Evolutionary conservation across 768 basidiomycete species (phyloP).

Genomic region (Mycena metata): DNA sequence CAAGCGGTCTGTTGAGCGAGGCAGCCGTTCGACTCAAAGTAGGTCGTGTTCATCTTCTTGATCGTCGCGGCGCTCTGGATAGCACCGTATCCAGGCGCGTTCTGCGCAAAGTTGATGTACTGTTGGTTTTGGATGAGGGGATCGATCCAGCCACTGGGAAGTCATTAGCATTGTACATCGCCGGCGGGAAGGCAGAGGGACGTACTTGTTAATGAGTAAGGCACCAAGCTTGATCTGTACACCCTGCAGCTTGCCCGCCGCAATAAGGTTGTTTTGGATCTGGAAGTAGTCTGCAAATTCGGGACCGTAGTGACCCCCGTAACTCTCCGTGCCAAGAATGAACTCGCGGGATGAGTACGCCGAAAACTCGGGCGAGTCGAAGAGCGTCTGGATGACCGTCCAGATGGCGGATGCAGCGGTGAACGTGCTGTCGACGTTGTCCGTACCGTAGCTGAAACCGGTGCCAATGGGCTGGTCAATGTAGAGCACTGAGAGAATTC

Average conservation of each 20-base stretch:
- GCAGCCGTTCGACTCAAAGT: conserved; percentile 64
- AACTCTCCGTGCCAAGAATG: conserved; percentile 75
- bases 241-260: conserved; percentile 58
- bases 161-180: background rate
- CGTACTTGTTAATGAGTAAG: conserved; percentile 75
- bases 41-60: conserved; percentile 59
- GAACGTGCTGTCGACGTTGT: conserved; percentile 67
- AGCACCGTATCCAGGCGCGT: conserved; percentile 77
- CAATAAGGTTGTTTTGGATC: conserved; percentile 68
- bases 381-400: conserved; percentile 72
- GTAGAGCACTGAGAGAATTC: conserved; percentile 65
- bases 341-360: conserved; percentile 71
- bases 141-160: conserved; percentile 72
- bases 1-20: conserved; percentile 68
- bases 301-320: conserved; percentile 78
- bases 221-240: conserved; percentile 67
- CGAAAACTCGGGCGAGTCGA: conserved; percentile 66
- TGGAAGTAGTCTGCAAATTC: conserved; percentile 74
- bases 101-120: conserved; percentile 68
- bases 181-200: background rate
- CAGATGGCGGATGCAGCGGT: conserved; percentile 69
- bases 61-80: conserved; percentile 63
- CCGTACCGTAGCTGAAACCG: conserved; percentile 72
- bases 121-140: conserved; percentile 73
- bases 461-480: conserved; percentile 74